Conservation (phyloP, 2,329 filamentous ascomycete species). For the Aspergillus nomiae region DNA sequence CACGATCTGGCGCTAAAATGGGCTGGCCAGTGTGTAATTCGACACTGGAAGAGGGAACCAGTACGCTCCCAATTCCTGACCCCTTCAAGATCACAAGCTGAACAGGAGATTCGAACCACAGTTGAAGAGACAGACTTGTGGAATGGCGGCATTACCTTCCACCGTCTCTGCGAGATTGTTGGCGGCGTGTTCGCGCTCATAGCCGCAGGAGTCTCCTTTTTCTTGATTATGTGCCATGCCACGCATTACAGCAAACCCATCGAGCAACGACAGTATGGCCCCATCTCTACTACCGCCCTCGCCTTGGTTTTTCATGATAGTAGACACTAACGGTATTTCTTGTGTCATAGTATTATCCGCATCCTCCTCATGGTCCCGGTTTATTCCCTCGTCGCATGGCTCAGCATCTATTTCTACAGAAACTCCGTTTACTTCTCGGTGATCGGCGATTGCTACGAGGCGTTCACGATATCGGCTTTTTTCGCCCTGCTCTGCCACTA, state of each 20-base stretch:
- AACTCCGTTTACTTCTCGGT: slow-evolving; percentile 81
- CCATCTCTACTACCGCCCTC: slow-evolving; percentile 13
- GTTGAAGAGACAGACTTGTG: slow-evolving; percentile 55
- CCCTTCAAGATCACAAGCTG: neutral
- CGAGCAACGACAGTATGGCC: slow-evolving; percentile 60
- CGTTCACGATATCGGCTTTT: slow-evolving; percentile 84
- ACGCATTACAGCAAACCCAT: slow-evolving; percentile 61
- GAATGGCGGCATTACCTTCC: slow-evolving; percentile 56
- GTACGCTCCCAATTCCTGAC: slow-evolving; percentile 28
- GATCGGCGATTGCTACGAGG: slow-evolving; percentile 82
- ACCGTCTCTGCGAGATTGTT: slow-evolving; percentile 57
- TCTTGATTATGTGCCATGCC: slow-evolving; percentile 59
- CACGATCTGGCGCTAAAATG: slow-evolving; percentile 31
- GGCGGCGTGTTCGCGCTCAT: slow-evolving; percentile 56
- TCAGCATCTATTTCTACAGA: slow-evolving; percentile 73
- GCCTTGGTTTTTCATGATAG: neutral
- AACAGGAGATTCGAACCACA: slow-evolving; percentile 19
- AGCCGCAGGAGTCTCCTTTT: slow-evolving; percentile 54
- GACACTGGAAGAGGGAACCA: slow-evolving; percentile 50
- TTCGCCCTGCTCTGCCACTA: slow-evolving; percentile 83
- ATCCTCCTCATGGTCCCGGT: slow-evolving; percentile 87
- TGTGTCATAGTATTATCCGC: slow-evolving; percentile 68
- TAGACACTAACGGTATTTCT: neutral
- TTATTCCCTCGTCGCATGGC: slow-evolving; percentile 73
- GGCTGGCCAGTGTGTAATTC: slow-evolving; percentile 54